Percentiles rank a stretch among this genome's conserved stretches.
phyloP scores from a whole-genome alignment of 768 basidiomycete genomes.

The Daedaleopsis sinensis region DNA sequence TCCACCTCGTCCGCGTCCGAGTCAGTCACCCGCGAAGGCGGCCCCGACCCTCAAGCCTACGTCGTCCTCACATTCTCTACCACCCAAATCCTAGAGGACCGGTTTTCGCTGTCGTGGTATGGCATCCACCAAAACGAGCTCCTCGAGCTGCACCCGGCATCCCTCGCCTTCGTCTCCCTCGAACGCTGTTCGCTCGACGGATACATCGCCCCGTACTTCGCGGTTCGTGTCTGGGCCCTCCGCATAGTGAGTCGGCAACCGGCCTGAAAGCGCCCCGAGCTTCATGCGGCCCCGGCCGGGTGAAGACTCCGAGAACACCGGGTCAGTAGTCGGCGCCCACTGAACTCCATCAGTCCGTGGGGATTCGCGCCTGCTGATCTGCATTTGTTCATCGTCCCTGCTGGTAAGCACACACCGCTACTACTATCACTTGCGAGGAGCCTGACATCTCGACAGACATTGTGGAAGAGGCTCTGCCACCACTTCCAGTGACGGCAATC shows the following conservation, averaged over 20 bases:
- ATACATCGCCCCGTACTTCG: conserved; percentile 64
- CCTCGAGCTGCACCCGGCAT: conserved; percentile 62
- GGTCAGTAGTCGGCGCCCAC: too few species aligned
- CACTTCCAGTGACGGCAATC: too few species aligned
- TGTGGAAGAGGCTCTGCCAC: too few species aligned
- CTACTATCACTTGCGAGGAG: too few species aligned
- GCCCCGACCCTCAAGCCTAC: conserved; percentile 63
- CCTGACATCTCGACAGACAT: too few species aligned
- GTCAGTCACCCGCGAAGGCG: conserved; percentile 50
- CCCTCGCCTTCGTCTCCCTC: conserved; percentile 40
- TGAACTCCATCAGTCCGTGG: too few species aligned
- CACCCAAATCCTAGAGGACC: conserved; percentile 71
- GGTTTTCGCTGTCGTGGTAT: conserved; percentile 59
- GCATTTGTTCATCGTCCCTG: too few species aligned
- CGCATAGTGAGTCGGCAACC: conserved; percentile 45
- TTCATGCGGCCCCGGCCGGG: conserved; percentile 2
- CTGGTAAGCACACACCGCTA: too few species aligned
- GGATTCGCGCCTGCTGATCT: too few species aligned
- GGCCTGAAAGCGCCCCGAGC: conserved; percentile 11
- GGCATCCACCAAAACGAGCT: conserved; percentile 63
- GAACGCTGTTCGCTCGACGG: conserved; percentile 41
- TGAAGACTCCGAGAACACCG: neutral
- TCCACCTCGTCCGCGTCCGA: conserved; percentile 17
- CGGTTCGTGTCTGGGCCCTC: conserved; percentile 54
- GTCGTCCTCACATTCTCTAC: conserved; percentile 68